Evolutionary conservation across 148 eudicot genomes (phyloP).

Genomic region (Silene uniflora): DNA sequence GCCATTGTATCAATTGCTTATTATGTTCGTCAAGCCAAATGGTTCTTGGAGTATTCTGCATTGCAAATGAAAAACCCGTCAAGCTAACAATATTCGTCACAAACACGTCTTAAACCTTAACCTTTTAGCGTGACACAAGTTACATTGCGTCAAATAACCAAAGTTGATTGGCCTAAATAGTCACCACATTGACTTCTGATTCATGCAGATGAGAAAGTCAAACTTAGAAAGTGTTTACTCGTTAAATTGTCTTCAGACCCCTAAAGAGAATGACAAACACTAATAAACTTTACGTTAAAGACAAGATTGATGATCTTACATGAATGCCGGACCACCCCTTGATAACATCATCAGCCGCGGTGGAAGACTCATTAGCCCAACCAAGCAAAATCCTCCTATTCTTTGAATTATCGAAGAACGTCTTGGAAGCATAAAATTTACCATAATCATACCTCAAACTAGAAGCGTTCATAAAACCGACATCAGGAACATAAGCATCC

Average conservation of each 20-base stretch:
- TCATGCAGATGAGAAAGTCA: too few relatives aligned
- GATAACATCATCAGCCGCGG: constrained; percentile 14
- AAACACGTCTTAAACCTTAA: not conserved
- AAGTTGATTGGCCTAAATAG: too few relatives aligned
- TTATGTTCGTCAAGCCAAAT: constrained; percentile 43
- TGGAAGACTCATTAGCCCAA: constrained; percentile 55
- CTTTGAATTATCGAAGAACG: constrained; percentile 47
- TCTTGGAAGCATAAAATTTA: constrained; percentile 68
- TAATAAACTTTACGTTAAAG: not conserved
- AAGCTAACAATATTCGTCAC: too few relatives aligned
- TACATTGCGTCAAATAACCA: too few relatives aligned
- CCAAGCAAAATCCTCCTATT: constrained; percentile 62
- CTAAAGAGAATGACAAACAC: too few relatives aligned
- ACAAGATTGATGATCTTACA: constrained; percentile 30
- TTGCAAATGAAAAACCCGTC: not conserved
- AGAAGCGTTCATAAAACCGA: constrained; percentile 28
- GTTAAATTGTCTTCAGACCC: too few relatives aligned
- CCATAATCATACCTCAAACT: constrained; percentile 67
- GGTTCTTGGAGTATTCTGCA: constrained; percentile 51
- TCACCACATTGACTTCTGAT: too few relatives aligned
- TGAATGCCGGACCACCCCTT: constrained; percentile 84
- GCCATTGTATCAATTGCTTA: constrained; percentile 71
- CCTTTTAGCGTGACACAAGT: not conserved
- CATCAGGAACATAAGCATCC: constrained; percentile 44
- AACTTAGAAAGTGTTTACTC: too few relatives aligned